Conservation (phyloP, 768 basidiomycete species). For the Boletus sp. region DNA sequence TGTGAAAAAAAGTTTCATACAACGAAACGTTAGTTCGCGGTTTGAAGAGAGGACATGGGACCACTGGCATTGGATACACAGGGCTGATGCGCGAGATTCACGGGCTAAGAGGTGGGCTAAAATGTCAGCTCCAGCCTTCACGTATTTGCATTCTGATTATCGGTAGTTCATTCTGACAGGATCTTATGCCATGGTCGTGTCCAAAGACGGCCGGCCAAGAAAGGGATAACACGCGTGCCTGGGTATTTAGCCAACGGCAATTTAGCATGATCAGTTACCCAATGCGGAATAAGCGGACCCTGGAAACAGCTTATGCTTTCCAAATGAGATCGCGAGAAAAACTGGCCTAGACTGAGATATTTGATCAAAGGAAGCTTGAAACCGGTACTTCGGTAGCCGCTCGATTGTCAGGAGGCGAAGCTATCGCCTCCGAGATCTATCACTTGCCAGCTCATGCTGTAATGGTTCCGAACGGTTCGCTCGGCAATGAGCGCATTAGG, state of each 20-base stretch:
- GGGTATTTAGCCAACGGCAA: constrained; percentile 20
- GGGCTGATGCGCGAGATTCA: constrained; percentile 26
- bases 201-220: constrained; percentile 9
- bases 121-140: constrained; percentile 7
- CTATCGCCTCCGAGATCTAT: constrained; percentile 36
- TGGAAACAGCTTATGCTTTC: constrained; percentile 29
- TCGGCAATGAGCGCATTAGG: constrained; percentile 28
- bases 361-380: constrained; percentile 28
- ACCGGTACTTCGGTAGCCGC: constrained; percentile 30
- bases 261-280: constrained; percentile 24
- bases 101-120: constrained; percentile 21
- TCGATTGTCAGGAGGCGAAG: constrained; percentile 33
- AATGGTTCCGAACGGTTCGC: constrained; percentile 29
- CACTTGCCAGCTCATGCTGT: constrained; percentile 27
- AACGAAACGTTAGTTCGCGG: neutral
- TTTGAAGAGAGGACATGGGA: constrained; percentile 12
- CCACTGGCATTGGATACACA: constrained; percentile 11
- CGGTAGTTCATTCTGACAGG: constrained; percentile 20
- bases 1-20: constrained; percentile 17
- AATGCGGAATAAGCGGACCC: constrained; percentile 32
- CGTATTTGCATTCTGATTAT: constrained; percentile 30
- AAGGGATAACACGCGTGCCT: constrained; percentile 27
- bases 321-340: constrained; percentile 27
- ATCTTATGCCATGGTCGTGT: constrained; percentile 6
- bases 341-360: constrained; percentile 28